Conservation (phyloP, 2,329 filamentous ascomycete genomes). For the Didymella arachidicola region DNA sequence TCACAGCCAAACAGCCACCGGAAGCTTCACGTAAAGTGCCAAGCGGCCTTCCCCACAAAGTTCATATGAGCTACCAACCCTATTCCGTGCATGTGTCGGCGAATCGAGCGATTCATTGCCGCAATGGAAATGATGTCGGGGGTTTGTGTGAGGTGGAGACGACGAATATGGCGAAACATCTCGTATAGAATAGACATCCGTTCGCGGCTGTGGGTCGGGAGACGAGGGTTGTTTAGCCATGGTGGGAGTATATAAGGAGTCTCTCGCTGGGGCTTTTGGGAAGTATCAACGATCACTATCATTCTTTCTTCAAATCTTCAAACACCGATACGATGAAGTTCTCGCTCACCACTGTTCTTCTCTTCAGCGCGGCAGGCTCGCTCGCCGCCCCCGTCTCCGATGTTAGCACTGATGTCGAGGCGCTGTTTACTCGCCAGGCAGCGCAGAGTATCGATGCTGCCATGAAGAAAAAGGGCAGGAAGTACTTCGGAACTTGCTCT, state of each 20-base stretch:
- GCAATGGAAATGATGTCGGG: background rate
- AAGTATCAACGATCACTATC: background rate
- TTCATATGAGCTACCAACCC: background rate
- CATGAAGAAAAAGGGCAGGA: slow-evolving; percentile 70
- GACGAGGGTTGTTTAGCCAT: background rate
- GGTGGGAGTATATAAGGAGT: background rate
- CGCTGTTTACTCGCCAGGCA: slow-evolving; percentile 43
- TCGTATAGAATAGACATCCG: background rate
- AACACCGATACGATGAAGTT: slow-evolving; percentile 42
- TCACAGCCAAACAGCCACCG: slow-evolving; percentile 18
- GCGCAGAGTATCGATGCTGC: slow-evolving; percentile 62
- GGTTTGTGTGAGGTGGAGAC: background rate
- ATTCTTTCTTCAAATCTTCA: background rate
- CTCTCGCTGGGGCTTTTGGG: background rate
- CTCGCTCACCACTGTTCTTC: slow-evolving; percentile 38
- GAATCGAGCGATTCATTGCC: background rate
- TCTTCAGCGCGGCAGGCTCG: slow-evolving; percentile 36
- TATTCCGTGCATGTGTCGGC: background rate
- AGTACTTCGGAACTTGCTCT: slow-evolving; percentile 68
- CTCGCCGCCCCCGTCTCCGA: slow-evolving; percentile 40
- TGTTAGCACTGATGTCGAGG: slow-evolving; percentile 28
- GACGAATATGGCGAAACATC: background rate
- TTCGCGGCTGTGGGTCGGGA: background rate
- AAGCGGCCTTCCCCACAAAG: slow-evolving; percentile 12
- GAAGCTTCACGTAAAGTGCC: slow-evolving; percentile 33